These are phyloP conservation scores for Pichia nanzhaoensis DNA, from an alignment of 805 yeast genomes.

Conservation along the genomic window DNA sequence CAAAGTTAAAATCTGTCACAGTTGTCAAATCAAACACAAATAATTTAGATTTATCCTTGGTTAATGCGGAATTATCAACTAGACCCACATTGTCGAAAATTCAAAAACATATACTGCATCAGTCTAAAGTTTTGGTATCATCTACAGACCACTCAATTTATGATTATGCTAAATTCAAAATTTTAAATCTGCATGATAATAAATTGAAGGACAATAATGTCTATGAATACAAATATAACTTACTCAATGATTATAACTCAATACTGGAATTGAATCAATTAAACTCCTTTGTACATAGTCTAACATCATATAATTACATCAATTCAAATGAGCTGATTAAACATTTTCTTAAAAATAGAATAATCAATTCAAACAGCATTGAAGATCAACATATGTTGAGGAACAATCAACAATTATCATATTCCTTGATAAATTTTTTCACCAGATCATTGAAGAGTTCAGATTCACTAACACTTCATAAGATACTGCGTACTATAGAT, in stretches of 20 bases:
- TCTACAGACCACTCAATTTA: not conserved
- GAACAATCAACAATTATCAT: not conserved
- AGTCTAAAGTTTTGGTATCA: not conserved
- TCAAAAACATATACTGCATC: slow-evolving; percentile 1
- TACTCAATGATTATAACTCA: slow-evolving; percentile 6
- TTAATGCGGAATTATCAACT: not conserved
- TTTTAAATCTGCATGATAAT: not conserved
- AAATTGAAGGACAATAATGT: slow-evolving; percentile 1
- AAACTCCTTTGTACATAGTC: not conserved
- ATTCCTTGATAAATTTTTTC: slow-evolving; percentile 8
- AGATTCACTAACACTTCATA: slow-evolving; percentile 1
- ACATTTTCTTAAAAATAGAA: slow-evolving; percentile 8
- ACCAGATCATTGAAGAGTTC: not conserved
- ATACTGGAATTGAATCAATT: slow-evolving; percentile 5
- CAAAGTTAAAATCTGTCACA: not conserved
- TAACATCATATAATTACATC: slow-evolving; percentile 6
- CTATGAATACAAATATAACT: slow-evolving; percentile 1
- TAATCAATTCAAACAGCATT: slow-evolving; percentile 3
- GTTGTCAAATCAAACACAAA: not conserved
- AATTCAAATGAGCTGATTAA: slow-evolving; percentile 9
- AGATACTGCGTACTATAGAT: not conserved
- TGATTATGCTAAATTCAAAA: not conserved
- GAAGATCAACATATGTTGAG: not conserved
- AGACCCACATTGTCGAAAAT: not conserved
- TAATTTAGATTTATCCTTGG: not conserved